Base-by-base conservation (phyloP, 2,329 filamentous ascomycete species). In the Colletotrichum sp. region DNA sequence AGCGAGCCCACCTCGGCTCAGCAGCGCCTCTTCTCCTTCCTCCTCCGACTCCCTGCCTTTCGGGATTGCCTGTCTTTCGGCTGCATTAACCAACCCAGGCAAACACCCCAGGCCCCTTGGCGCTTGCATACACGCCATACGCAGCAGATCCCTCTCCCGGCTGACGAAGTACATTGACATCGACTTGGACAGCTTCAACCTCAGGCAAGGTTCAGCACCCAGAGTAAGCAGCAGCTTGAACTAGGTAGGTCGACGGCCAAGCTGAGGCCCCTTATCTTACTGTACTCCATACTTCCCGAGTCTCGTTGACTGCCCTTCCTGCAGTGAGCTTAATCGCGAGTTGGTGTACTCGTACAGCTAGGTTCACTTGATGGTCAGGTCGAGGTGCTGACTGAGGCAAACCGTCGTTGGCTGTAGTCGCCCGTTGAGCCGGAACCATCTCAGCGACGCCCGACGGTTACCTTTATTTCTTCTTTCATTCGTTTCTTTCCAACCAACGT, bases 361-460 rank as follows among this genome's bases (percentile, higher is more conserved):
- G 15, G 25, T 56, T 48, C 39, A 60, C 27, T 56, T n/a, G 55
- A 43, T 62, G 69, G 55, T 34, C 18, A 30, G 56, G 67, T 70
- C 67, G 61, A 56, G 52, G 36, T 39, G 72, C 69, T 67, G 72
- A 75, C 72, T 62, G 62, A 66, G 60, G 43, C 66, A 52, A 65
- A 61, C 25, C 43, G 48, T 39, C 48, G 67, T 52, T 66, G 12
- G 66, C 25, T 66, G 61, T 52, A 28, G 61, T 69, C 22, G 28
- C 68, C 73, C 69, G 69, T 67, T 67, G 43, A 67, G 43, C 64
- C 70, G 70, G 73, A 66, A 73, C 70, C 55, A 73, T 70, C n/a
- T 18, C 15, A 70, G 56, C 58, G 55, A 72, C 55, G 18, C 34
- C 18, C 15, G 66, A 55, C 43, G 30, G 28, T 67, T 43, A 22